Evolutionary conservation across 2,329 filamentous ascomycete species (phyloP).

Genomic region (Aspergillus melleus): DNA sequence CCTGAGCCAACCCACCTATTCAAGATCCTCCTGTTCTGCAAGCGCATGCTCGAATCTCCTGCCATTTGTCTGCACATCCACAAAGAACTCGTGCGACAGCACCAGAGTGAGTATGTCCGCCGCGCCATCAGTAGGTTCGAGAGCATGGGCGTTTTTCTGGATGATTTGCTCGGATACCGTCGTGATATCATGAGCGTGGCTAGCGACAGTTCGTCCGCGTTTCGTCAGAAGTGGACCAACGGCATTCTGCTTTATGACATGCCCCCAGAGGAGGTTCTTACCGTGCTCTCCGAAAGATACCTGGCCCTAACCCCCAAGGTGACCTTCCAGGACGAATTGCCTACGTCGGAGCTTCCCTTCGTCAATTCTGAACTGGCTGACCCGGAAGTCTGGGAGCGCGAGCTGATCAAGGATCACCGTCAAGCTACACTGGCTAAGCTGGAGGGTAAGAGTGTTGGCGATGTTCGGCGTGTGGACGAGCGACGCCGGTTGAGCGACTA

Average conservation of each 20-base stretch:
- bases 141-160: conserved; percentile 12
- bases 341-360: conserved; percentile 26
- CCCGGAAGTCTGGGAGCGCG: conserved; percentile 22
- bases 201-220: conserved; percentile 21
- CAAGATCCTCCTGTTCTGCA: conserved; percentile 35
- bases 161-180: conserved; percentile 33
- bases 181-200: conserved; percentile 26
- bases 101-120: conserved; percentile 31
- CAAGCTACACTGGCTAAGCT: conserved; percentile 34
- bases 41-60: conserved; percentile 30
- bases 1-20: conserved; percentile 37
- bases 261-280: conserved; percentile 30
- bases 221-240: conserved; percentile 31
- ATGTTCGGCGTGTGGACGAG: conserved; percentile 31
- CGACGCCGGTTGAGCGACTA: conserved; percentile 25
- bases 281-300: conserved; percentile 38
- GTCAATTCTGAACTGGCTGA: conserved; percentile 18
- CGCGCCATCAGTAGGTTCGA: conserved; percentile 21
- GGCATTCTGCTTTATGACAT: conserved; percentile 31
- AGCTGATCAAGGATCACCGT: conserved; percentile 32
- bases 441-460: conserved; percentile 36
- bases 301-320: conserved; percentile 24
- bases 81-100: conserved; percentile 25
- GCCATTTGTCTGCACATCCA: conserved; percentile 29
- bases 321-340: conserved; percentile 15